These are phyloP conservation scores for Cyanidioschyzon merolae DNA, from an alignment of 23 red algal genomes.

Conservation along the genomic window DNA sequence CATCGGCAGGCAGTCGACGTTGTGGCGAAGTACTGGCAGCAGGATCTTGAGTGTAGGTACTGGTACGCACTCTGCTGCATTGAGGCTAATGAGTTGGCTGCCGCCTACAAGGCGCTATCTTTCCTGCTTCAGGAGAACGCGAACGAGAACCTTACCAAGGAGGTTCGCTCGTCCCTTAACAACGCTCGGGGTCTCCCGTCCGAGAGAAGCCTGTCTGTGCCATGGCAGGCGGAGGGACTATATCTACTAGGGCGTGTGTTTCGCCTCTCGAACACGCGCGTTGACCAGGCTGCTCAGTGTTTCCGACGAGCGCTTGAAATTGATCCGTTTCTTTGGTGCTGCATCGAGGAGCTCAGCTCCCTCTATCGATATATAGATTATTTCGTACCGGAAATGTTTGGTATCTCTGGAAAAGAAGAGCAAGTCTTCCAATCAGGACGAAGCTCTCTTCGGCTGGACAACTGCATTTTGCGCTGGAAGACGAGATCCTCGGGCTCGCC, in stretches of 20 bases:
- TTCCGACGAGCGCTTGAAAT: neutral
- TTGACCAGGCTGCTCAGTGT: neutral
- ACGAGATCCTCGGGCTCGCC: neutral
- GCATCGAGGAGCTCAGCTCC: neutral
- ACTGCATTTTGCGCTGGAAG: neutral
- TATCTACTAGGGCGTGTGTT: slow-evolving; percentile 7
- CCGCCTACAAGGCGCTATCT: neutral
- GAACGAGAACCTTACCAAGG: neutral
- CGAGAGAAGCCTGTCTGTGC: neutral
- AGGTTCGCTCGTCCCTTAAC: neutral
- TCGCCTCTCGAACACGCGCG: neutral
- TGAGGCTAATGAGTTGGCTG: neutral
- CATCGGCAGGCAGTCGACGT: neutral
- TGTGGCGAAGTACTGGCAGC: neutral
- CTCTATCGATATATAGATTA: neutral
- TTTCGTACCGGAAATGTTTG: neutral
- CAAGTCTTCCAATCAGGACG: no score
- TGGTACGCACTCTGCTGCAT: slow-evolving; percentile 9
- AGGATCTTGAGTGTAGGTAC: neutral
- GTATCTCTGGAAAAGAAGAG: neutral
- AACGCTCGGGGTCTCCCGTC: neutral
- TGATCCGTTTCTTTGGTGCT: slow-evolving; percentile 2
- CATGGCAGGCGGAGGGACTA: neutral
- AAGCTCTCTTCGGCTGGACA: neutral
- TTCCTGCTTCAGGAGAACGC: neutral